Conservation (phyloP, 768 basidiomycete species). For the Boletus sp. region DNA sequence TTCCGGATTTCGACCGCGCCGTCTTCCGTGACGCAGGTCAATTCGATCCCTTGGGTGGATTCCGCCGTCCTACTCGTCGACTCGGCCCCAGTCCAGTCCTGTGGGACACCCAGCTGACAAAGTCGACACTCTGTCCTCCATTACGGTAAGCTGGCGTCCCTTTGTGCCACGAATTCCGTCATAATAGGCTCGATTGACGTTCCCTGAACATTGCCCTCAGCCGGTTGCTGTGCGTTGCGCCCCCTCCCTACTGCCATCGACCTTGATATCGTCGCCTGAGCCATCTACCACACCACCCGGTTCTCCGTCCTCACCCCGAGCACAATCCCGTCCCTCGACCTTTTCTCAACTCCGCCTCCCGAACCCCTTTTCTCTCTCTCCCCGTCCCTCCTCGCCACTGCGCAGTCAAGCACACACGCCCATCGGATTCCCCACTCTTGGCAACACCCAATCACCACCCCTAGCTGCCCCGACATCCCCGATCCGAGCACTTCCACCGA, state of each 20-base stretch:
- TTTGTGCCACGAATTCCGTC: not conserved
- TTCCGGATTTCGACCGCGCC: conserved; percentile 33
- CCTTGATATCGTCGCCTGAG: not conserved
- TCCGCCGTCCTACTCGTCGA: conserved; percentile 6
- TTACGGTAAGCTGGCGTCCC: conserved; percentile 17
- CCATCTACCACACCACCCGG: not conserved
- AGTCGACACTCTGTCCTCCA: conserved; percentile 6
- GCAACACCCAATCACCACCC: not conserved
- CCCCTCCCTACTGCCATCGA: not conserved
- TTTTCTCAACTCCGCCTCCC: conserved; percentile 12
- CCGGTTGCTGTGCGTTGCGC: conserved; percentile 15
- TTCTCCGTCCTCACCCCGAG: not conserved
- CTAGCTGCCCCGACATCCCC: not conserved
- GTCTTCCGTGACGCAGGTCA: not conserved
- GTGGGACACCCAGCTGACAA: conserved; percentile 10
- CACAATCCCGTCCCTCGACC: not conserved
- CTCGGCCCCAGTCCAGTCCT: conserved; percentile 15
- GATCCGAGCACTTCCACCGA: not conserved
- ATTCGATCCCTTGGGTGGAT: not conserved
- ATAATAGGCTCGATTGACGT: not conserved
- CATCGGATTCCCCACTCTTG: not conserved
- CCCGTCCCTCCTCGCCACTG: not conserved
- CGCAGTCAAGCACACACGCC: not conserved
- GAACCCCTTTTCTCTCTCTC: not conserved
- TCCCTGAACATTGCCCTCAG: conserved; percentile 5